Evolutionary conservation across 2,329 filamentous ascomycete genomes (phyloP), one percentile per base, ranked within the genome.

Genomic region (Neofusicoccum kwambonambiense): DNA sequence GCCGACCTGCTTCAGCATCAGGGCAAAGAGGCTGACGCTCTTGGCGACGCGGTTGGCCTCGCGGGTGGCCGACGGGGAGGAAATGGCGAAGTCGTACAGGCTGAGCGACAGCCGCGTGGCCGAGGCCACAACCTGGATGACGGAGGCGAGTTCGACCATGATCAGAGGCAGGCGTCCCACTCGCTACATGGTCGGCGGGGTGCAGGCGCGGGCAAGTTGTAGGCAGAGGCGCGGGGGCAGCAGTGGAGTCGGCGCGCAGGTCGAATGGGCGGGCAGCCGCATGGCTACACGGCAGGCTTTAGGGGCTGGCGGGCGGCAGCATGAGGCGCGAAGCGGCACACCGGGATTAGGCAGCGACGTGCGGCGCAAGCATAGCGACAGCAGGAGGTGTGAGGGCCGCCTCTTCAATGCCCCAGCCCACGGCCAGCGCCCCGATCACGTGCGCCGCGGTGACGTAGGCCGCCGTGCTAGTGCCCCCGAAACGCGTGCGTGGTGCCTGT

Each of bases 1-100:
- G 51, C 75, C 76, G 19, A 78, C 68, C 61, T 79, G 76, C 67
- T 78, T 78, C 65, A 78, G 60, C 37, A 73, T 74, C 7, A 73
- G 69, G 49, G 73, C 73, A 51, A 78, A 74, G 44, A 71, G 70
- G 66, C 73, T 77, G 63, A 78, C 72, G n/a, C 69, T 68, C 61
- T 69, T 74, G 12, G 76, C 75, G n/a, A 75, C 67, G 34, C 65
- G 68, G 57, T 72, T 67, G 37, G 74, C 64, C 56, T 75, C 71
- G 52, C 67, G 71, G 37, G 73, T 70, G 27, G 70, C 69, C 62
- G 67, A 65, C 12, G 71, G 65, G 9, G 70, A 68, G 41, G 67
- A 67, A 45, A 71, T 69, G 65, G 71, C 73, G 41, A 74, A 65
- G 50, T 70, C 70, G 66, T 77, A 78, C 35, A 79, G 64, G 49